phyloP scores from a whole-genome alignment of 1,284 basidiomycete species.

The Trametes pubescens region DNA sequence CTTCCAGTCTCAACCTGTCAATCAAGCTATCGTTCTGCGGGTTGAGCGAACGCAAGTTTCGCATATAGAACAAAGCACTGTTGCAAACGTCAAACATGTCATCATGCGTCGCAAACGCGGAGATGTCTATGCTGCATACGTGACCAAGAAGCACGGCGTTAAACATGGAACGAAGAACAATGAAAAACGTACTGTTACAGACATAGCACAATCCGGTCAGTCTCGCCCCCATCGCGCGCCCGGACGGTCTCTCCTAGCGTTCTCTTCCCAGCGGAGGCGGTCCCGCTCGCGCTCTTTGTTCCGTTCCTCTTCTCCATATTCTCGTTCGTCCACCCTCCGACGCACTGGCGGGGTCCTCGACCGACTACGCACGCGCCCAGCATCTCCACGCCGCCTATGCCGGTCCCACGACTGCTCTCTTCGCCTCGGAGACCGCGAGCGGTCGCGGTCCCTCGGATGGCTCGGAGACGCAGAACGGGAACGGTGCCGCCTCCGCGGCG shows the following conservation, averaged over 20 bases:
- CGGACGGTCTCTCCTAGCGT: slow-evolving; percentile 47
- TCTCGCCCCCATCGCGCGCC: slow-evolving; percentile 40
- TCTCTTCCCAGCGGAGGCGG: slow-evolving; percentile 60
- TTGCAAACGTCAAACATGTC: too few species aligned
- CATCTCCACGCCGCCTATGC: slow-evolving; percentile 31
- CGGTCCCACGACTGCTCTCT: slow-evolving; percentile 40
- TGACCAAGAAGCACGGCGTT: background rate
- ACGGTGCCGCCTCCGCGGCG: slow-evolving; percentile 37
- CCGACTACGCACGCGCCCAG: slow-evolving; percentile 28
- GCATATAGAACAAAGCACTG: too few species aligned
- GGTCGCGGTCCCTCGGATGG: slow-evolving; percentile 27
- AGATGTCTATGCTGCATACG: background rate
- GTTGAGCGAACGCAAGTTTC: too few species aligned
- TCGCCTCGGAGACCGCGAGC: slow-evolving; percentile 25
- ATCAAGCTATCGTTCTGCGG: too few species aligned
- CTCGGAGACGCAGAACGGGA: slow-evolving; percentile 56
- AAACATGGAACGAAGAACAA: slow-evolving; percentile 3
- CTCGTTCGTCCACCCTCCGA: slow-evolving; percentile 35
- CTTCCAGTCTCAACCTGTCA: too few species aligned
- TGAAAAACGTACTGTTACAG: slow-evolving; percentile 3
- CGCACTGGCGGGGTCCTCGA: slow-evolving; percentile 40
- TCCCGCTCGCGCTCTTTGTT: slow-evolving; percentile 61
- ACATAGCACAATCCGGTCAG: slow-evolving; percentile 28
- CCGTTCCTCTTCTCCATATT: slow-evolving; percentile 53
- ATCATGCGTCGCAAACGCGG: too few species aligned